A percentile compares a stretch with the other conserved stretches of the same genome.
These are phyloP conservation scores for Hypoxylon trugodes DNA, from an alignment of 495 filamentous ascomycete species.

Conservation along the genomic window DNA sequence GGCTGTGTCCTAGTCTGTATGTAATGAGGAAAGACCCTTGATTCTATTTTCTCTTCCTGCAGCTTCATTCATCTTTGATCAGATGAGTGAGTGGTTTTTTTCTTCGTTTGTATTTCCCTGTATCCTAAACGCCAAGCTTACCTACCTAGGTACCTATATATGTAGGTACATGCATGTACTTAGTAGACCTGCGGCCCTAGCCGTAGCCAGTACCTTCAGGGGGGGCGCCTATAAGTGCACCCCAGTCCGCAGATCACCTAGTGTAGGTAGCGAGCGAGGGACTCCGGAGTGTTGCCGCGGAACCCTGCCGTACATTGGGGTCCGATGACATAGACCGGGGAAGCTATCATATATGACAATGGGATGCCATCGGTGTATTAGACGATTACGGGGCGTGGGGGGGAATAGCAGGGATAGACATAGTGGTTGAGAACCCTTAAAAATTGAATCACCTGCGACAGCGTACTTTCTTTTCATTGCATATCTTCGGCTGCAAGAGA, in stretches of 20 bases:
- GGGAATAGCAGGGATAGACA: no score
- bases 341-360: no score
- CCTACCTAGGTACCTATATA: neutral
- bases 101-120: neutral
- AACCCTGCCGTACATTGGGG: neutral
- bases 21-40: slow-evolving; percentile 1
- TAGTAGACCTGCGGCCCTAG: neutral
- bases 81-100: slow-evolving; percentile 5
- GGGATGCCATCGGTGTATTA: no score
- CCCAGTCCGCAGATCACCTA: no score
- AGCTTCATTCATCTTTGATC: slow-evolving; percentile 10
- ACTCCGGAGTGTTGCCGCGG: no score
- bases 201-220: neutral
- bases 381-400: no score
- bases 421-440: no score
- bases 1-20: neutral
- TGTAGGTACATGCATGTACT: neutral
- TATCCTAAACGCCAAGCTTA: neutral
- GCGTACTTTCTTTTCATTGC: no score
- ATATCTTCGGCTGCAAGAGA: neutral
- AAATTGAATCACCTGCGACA: no score
- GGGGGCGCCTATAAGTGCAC: neutral
- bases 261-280: no score
- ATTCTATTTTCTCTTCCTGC: neutral
- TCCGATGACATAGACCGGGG: neutral